Conservation (phyloP, 2,329 filamentous ascomycete genomes). For the Bretziella fagacearum region DNA sequence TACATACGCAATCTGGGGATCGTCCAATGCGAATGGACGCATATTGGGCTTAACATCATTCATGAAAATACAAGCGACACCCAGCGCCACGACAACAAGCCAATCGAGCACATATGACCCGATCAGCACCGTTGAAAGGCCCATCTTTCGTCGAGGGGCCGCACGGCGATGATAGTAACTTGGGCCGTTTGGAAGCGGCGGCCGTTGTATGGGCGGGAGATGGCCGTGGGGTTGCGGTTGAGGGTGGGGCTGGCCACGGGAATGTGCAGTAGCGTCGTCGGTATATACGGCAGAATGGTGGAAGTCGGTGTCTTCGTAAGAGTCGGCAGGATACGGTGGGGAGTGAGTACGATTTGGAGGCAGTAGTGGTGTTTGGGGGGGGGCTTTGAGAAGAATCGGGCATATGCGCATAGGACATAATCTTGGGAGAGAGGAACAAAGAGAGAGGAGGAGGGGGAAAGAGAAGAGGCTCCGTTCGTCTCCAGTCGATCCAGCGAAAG, state of each 20-base stretch:
- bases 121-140: slow-evolving; percentile 22
- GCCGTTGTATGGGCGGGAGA: slow-evolving; percentile 5
- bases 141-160: slow-evolving; percentile 5
- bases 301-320: neutral
- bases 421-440: slow-evolving; percentile 2
- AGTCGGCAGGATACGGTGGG: neutral
- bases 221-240: neutral
- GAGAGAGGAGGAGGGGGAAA: neutral
- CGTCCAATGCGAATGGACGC: slow-evolving; percentile 51
- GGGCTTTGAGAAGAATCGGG: slow-evolving; percentile 12
- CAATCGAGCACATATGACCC: slow-evolving; percentile 62
- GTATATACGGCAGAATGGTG: neutral
- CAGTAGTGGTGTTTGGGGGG: slow-evolving; percentile 7
- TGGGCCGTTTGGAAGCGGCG: slow-evolving; percentile 5
- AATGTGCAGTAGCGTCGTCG: neutral
- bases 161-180: neutral
- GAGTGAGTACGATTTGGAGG: neutral
- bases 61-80: slow-evolving; percentile 41
- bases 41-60: slow-evolving; percentile 45
- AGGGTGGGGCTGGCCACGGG: neutral
- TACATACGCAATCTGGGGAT: slow-evolving; percentile 52
- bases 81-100: slow-evolving; percentile 46
- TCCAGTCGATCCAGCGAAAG: slow-evolving; percentile 8
- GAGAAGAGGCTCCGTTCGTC: neutral
- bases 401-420: slow-evolving; percentile 9